A percentile compares a stretch with the other conserved stretches of the same genome.
Conservation (phyloP, 1,284 basidiomycete species). For the Boletellus sp. region DNA sequence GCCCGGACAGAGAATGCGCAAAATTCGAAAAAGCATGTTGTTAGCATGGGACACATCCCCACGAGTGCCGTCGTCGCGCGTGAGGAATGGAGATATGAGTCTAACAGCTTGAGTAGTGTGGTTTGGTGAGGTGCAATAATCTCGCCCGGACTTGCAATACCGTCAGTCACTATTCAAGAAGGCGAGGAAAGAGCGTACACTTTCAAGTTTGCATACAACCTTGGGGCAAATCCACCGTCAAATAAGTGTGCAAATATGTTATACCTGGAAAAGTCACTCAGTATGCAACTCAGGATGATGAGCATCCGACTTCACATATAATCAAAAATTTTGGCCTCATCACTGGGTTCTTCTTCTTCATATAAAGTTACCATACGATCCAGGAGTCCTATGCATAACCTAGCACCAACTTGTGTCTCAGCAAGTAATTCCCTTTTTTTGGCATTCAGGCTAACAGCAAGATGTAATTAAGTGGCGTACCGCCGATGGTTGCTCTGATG, state of each 20-base stretch:
- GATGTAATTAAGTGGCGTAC: constrained; percentile 43
- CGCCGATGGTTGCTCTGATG: constrained; percentile 50
- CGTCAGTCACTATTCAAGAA: constrained; percentile 5
- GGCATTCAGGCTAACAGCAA: constrained; percentile 3
- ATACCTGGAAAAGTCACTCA: constrained; percentile 40
- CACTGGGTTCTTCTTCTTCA: constrained; percentile 59
- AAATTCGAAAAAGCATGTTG: constrained; percentile 51
- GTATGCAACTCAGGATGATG: constrained; percentile 1
- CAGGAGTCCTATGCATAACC: constrained; percentile 59
- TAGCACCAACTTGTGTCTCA: constrained; percentile 50
- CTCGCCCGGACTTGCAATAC: constrained; percentile 54
- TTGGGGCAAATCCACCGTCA: constrained; percentile 47
- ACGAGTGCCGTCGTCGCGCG: constrained; percentile 31
- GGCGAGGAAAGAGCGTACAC: constrained; percentile 40
- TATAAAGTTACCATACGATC: constrained; percentile 66
- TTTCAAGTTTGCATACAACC: constrained; percentile 48
- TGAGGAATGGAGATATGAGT: constrained; percentile 68
- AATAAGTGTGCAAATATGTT: constrained; percentile 52
- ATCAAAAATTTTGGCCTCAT: constrained; percentile 67
- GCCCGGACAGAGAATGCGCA: constrained; percentile 51
- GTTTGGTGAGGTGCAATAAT: constrained; percentile 81
- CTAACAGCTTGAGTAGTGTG: constrained; percentile 79
- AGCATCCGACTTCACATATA: constrained; percentile 52
- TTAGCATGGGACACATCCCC: constrained; percentile 50
- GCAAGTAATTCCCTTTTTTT: constrained; percentile 47